phyloP scores from a whole-genome alignment of 768 basidiomycete species.

The Thelephora ganbajun region DNA sequence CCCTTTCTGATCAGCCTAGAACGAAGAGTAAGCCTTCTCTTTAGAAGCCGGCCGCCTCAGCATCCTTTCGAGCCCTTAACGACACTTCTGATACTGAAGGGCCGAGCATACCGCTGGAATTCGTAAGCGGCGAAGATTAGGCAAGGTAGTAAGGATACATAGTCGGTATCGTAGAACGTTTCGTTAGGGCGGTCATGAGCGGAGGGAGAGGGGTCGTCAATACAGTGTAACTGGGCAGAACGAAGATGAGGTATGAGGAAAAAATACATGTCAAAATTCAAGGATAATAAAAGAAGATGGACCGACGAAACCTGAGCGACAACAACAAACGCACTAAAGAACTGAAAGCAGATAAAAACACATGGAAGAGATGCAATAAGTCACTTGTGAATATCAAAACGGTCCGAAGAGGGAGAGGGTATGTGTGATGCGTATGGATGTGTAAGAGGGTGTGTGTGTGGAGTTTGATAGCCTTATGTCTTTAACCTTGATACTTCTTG shows the following conservation, averaged over 20 bases:
- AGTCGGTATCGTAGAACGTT: no score
- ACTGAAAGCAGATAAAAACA: not conserved
- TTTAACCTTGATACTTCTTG: slow-evolving; percentile 56
- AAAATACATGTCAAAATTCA: no score
- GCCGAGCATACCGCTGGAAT: no score
- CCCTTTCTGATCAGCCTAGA: no score
- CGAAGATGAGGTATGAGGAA: no score
- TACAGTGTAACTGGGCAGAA: not conserved
- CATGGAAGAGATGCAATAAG: not conserved
- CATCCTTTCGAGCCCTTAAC: no score
- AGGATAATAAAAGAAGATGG: not conserved
- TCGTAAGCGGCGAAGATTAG: no score
- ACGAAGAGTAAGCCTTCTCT: no score
- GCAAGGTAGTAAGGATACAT: no score
- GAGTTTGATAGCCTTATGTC: not conserved
- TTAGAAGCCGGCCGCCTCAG: no score
- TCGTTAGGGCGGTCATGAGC: no score
- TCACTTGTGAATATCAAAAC: not conserved
- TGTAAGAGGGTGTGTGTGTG: not conserved
- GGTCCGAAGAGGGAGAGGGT: not conserved
- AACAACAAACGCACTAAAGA: not conserved
- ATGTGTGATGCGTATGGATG: not conserved
- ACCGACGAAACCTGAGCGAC: not conserved
- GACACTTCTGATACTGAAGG: no score
- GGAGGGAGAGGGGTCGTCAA: not conserved